Evolutionary conservation across 2,329 filamentous ascomycete genomes (phyloP), one percentile per base, ranked within the genome.

Genomic region (Diaporthe batatas): DNA sequence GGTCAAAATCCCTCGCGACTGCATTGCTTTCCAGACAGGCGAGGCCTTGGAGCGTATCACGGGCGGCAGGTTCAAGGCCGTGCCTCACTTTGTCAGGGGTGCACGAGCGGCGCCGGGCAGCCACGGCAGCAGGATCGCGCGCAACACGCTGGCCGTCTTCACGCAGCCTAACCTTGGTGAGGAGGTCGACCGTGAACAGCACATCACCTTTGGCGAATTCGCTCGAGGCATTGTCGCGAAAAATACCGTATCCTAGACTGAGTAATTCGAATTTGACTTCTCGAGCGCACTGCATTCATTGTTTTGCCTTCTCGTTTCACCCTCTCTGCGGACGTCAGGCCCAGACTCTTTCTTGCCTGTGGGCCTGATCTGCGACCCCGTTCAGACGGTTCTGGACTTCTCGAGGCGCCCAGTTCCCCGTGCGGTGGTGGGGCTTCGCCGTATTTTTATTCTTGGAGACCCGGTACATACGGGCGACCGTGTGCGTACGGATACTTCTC

Each of bases 11-110:
- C 96, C 96, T 1, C 88, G 91, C 54, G 95, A 97, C 80, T 96
- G 94, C 82, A 92, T 99, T 65, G 96, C 94, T 0, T 99, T 99
- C 81, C 96, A 99, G 86, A 99, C 96, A 0, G 96, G 96, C 2
- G 94, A 98, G 84, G 92, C 96, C 0, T 86, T 99, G 67, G 93
- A 98, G 83, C 87, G 94, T 72, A 98, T 99, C 80, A 98, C 96
- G 0, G 86, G 89, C n/a, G 96, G 96, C 12, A 91, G 90, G 79
- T 98, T 99, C 86, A 94, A 93, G 83, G 96, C 96, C 1, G 96
- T 98, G 74, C 96, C 96, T 76, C 96, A 99, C 85, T 98, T 97
- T 82, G 96, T 99, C 11, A 89, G 92, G 76, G 96, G 95, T 0
- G 91, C 93, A 6, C 87, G 89, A 76, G 85, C 89, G 1, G 88